A percentile compares a stretch with the other conserved stretches of the same genome.
Evolutionary conservation across 2,329 filamentous ascomycete species (phyloP).

Genomic region (Paraconiothyrium brasiliense): DNA sequence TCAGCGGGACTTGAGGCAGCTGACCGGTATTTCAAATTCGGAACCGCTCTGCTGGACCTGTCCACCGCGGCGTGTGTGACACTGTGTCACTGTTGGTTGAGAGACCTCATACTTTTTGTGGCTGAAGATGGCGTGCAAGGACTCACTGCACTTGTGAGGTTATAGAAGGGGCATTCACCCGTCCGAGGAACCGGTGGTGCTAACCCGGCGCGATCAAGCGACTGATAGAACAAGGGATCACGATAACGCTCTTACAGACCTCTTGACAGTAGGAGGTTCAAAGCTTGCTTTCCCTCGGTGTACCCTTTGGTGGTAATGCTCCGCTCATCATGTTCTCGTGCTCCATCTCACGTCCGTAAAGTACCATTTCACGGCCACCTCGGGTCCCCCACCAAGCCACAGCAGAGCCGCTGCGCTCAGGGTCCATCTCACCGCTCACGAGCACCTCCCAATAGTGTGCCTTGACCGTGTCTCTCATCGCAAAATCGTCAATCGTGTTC

Average conservation of each 20-base stretch:
- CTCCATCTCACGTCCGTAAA: conserved; percentile 65
- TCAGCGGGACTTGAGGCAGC: too few relatives aligned
- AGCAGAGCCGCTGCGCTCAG: conserved; percentile 79
- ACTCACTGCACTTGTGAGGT: too few relatives aligned
- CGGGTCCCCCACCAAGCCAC: conserved; percentile 86
- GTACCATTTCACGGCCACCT: conserved; percentile 66
- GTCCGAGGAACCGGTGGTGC: neutral
- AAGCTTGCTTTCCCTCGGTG: conserved; percentile 57
- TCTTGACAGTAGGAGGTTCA: conserved; percentile 38
- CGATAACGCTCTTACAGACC: neutral
- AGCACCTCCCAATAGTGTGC: conserved; percentile 82
- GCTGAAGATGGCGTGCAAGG: too few relatives aligned
- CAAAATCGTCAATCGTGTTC: conserved; percentile 68
- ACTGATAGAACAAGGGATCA: neutral
- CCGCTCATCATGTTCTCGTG: conserved; percentile 64
- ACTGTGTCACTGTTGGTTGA: too few relatives aligned
- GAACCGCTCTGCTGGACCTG: too few relatives aligned
- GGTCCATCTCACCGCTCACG: conserved; percentile 85
- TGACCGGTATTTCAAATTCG: too few relatives aligned
- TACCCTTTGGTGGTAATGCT: conserved; percentile 52
- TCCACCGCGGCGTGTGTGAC: too few relatives aligned
- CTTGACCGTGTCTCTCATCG: conserved; percentile 71
- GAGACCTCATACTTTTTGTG: too few relatives aligned
- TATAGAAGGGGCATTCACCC: neutral
- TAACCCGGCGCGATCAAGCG: neutral